These are phyloP conservation scores for Phytophthora fragariae DNA, from an alignment of 352 stramenopile genomes.

Conservation along the genomic window DNA sequence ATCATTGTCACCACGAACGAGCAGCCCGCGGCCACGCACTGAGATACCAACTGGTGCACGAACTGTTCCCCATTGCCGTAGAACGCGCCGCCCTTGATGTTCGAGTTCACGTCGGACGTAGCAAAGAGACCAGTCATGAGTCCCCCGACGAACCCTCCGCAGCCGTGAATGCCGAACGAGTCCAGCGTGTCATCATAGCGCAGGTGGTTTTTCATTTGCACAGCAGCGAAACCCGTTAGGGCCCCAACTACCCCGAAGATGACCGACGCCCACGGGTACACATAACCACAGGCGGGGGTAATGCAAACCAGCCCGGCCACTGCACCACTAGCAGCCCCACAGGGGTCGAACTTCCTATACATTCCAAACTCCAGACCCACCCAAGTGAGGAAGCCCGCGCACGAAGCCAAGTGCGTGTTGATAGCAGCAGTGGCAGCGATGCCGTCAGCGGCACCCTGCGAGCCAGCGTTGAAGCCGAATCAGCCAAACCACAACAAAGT, in stretches of 20 bases:
- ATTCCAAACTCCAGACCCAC: constrained; percentile 60
- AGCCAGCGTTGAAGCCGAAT: constrained; percentile 88
- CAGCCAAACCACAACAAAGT: constrained; percentile 88
- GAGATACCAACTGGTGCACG: constrained; percentile 61
- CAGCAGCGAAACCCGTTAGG: constrained; percentile 53
- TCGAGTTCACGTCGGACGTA: constrained; percentile 61
- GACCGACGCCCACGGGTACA: constrained; percentile 72
- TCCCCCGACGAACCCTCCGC: constrained; percentile 65
- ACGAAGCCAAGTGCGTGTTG: constrained; percentile 77
- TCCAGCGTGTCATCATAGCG: constrained; percentile 88
- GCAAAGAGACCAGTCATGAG: constrained; percentile 80
- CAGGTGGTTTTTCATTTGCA: constrained; percentile 71
- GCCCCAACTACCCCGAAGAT: constrained; percentile 79
- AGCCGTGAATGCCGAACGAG: constrained; percentile 78
- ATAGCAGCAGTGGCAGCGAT: constrained; percentile 74
- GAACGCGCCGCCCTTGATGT: constrained; percentile 60
- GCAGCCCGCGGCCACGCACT: constrained; percentile 68
- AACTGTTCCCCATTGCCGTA: constrained; percentile 61
- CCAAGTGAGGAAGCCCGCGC: constrained; percentile 76
- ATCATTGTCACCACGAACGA: constrained; percentile 72
- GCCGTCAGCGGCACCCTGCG: constrained; percentile 60
- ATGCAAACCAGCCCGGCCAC: constrained; percentile 75
- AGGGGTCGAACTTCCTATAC: constrained; percentile 68
- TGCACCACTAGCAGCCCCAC: constrained; percentile 65
- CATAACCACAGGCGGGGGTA: constrained; percentile 76